Evolutionary conservation across 331 rosid genomes (phyloP), one percentile per base, ranked within the genome.

Genomic region (Telfairia occidentalis): DNA sequence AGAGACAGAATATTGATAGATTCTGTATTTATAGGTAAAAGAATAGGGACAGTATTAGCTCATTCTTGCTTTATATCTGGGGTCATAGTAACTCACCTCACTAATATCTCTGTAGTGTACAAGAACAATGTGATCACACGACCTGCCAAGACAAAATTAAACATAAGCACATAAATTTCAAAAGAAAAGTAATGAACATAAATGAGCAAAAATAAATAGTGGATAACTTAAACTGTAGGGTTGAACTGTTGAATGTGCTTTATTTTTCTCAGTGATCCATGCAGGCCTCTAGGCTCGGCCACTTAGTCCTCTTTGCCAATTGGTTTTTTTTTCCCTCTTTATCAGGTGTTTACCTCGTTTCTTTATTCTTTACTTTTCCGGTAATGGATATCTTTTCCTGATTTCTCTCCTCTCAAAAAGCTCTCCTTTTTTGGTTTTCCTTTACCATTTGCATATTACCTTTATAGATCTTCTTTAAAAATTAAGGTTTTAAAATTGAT

Each of bases 61-160:
- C 43, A 46, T 46, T 32, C n/a, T 58, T 46, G 71, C 13, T 23
- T 48, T 45, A 64, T 80, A 78, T 54, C 66, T 72, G 76, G 76
- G 78, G 78, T 73, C 75, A 29, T 49, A 70, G 73, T 76, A 79
- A 81, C 88, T 88, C 81, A 92, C 99, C 94, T 89, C 89, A 74
- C 78, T 85, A 61, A 85, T 90, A 50, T 92, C 91, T 83, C 97
- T 89, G 81, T 95, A 95, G 81, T 95, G 99, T 63, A 95, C 99
- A 29, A 95, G 94, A 84, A 92, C 99, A 76, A 95, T 79, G 84
- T 95, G 97, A 55, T 95, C 99, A 80, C 64, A 86, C 74, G 86
- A 86, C 89, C 99, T 95, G 96, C 71, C 67, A 89, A 76, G 76
- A 79, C n/a, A n/a, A 70, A 75, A 80, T 66, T 28, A 82, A 71